Evolutionary conservation across 75 land plant genomes (phyloP).

Genomic region (Pinus taeda): DNA sequence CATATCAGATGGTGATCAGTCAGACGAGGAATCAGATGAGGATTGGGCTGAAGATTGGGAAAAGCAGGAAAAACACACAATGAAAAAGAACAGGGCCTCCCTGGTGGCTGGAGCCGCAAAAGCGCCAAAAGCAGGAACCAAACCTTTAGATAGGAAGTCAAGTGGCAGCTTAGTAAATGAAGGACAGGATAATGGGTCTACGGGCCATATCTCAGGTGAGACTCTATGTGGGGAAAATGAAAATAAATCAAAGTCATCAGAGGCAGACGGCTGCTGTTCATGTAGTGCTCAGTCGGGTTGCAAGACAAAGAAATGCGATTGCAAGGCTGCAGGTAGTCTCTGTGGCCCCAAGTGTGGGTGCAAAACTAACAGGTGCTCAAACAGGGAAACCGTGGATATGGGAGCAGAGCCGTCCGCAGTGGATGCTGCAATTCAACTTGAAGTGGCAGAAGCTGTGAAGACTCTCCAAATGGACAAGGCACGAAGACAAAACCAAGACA

Average conservation of each 20-base stretch:
- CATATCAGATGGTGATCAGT: conserved; percentile 51
- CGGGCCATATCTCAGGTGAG: neutral
- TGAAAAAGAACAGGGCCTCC: conserved; percentile 15
- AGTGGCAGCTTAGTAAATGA: conserved; percentile 6
- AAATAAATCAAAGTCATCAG: neutral
- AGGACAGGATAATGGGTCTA: conserved; percentile 11
- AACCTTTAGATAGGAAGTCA: conserved; percentile 9
- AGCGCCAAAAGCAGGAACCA: neutral
- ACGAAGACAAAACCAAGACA: conserved; percentile 7
- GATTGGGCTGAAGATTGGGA: conserved; percentile 35
- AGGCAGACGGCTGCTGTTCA: conserved; percentile 52
- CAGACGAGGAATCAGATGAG: conserved; percentile 14
- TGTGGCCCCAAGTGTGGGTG: conserved; percentile 77
- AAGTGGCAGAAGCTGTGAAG: conserved; percentile 37
- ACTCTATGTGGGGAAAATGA: conserved; percentile 2
- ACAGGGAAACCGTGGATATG: conserved; percentile 37
- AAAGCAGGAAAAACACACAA: conserved; percentile 18
- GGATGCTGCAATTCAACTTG: conserved; percentile 28
- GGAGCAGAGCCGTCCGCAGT: conserved; percentile 18
- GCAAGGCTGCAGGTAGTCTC: conserved; percentile 46
- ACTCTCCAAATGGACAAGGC: conserved; percentile 21
- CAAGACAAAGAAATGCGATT: conserved; percentile 79
- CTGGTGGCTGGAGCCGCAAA: conserved; percentile 9
- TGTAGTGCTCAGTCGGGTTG: conserved; percentile 71
- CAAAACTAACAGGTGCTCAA: conserved; percentile 59